Percentiles rank a stretch among this genome's conserved stretches.
These are phyloP conservation scores for Rhodosporidiobolus sp. DNA, from an alignment of 768 basidiomycete species.

Conservation along the genomic window DNA sequence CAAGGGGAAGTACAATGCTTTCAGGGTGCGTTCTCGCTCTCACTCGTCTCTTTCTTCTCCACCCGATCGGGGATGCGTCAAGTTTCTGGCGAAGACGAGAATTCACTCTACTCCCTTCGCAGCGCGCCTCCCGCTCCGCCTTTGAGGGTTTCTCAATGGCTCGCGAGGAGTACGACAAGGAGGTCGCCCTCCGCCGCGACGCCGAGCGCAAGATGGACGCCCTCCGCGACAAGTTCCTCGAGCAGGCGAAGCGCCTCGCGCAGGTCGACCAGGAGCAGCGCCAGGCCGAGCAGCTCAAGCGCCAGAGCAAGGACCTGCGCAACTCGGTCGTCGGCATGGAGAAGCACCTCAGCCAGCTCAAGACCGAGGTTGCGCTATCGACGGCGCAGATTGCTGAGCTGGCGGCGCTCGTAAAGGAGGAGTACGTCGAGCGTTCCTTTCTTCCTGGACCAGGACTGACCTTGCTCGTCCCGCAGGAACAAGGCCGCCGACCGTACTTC, in stretches of 20 bases:
- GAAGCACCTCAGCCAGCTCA: constrained; percentile 77
- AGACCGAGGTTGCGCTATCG: constrained; percentile 84
- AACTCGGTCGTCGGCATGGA: constrained; percentile 74
- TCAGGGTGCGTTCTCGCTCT: constrained; percentile 63
- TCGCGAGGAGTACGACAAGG: constrained; percentile 88
- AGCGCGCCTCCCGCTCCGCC: constrained; percentile 89
- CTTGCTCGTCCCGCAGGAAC: not conserved
- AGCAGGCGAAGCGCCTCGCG: constrained; percentile 80
- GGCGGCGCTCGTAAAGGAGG: constrained; percentile 58
- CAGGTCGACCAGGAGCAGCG: constrained; percentile 74
- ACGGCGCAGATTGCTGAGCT: constrained; percentile 92
- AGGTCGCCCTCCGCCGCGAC: constrained; percentile 79
- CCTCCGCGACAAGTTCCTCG: constrained; percentile 76
- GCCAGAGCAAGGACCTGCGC: constrained; percentile 72
- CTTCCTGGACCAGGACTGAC: not conserved
- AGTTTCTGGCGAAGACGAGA: constrained; percentile 9
- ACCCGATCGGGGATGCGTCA: no score
- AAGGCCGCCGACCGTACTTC: constrained; percentile 22
- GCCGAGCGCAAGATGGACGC: constrained; percentile 88
- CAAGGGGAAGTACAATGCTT: constrained; percentile 74
- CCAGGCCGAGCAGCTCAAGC: constrained; percentile 69
- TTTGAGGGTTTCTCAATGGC: constrained; percentile 89
- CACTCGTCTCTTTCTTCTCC: not conserved
- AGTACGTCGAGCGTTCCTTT: constrained; percentile 54
- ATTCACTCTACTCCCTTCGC: constrained; percentile 1